Percentiles rank a stretch among this genome's conserved stretches.
These are phyloP conservation scores for Cavenderia fasciculata DNA, from an alignment of 78 protist genomes.

Conservation along the genomic window DNA sequence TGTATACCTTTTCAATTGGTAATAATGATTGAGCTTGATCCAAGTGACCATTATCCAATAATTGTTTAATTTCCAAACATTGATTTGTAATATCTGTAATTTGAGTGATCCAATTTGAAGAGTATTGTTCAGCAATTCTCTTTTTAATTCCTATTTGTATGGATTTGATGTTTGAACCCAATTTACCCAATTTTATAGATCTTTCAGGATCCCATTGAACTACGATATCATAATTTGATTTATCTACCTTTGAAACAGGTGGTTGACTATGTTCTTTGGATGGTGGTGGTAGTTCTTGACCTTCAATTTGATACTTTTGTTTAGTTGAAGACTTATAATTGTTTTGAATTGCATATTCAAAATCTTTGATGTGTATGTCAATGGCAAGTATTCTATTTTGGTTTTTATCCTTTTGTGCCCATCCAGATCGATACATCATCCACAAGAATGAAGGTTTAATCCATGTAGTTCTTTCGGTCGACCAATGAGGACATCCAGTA, in stretches of 20 bases:
- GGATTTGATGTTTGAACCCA: constrained; percentile 15
- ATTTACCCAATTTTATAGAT: neutral
- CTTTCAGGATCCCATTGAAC: constrained; percentile 72
- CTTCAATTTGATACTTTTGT: no score
- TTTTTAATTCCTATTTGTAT: constrained; percentile 37
- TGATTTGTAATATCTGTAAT: constrained; percentile 22
- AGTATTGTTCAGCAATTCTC: neutral
- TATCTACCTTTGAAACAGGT: neutral
- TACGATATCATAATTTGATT: neutral
- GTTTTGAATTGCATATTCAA: constrained; percentile 39
- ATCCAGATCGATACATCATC: constrained; percentile 46
- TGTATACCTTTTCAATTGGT: constrained; percentile 20
- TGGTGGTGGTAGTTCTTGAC: no score
- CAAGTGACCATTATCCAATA: neutral
- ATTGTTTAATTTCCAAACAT: constrained; percentile 3
- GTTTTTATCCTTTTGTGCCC: neutral
- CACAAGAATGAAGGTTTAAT: constrained; percentile 56
- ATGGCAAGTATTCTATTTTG: constrained; percentile 51
- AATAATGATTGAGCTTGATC: constrained; percentile 34
- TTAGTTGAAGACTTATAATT: neutral
- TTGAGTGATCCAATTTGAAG: constrained; percentile 18
- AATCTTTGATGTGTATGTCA: constrained; percentile 12
- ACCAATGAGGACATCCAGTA: neutral
- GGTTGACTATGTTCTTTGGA: neutral
- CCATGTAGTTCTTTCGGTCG: constrained; percentile 13